Evolutionary conservation across 352 stramenopile species (phyloP).

Genomic region (Pythium diclinum): DNA sequence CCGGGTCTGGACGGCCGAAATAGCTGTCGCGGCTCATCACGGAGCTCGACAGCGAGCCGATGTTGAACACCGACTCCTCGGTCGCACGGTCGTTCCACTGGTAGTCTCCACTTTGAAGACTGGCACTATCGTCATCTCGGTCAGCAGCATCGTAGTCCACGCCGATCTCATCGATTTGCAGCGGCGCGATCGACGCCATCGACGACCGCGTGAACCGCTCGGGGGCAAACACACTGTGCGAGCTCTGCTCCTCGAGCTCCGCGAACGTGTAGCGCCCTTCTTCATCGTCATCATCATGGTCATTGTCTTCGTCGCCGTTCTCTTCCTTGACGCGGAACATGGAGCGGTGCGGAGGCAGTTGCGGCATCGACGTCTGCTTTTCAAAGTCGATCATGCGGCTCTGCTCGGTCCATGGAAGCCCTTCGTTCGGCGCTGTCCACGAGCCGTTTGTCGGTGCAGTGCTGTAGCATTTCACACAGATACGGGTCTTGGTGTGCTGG

Average conservation of each 20-base stretch:
- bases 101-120: conserved; percentile 20
- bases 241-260: conserved; percentile 28
- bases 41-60: conserved; percentile 22
- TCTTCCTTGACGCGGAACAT: conserved; percentile 20
- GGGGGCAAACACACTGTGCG: conserved; percentile 26
- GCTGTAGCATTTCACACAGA: conserved; percentile 57
- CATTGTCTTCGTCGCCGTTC: neutral
- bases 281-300: conserved; percentile 12
- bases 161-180: conserved; percentile 24
- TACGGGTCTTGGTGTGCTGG: conserved; percentile 44
- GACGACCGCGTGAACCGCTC: conserved; percentile 27
- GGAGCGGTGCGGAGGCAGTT: conserved; percentile 8
- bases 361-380: conserved; percentile 14
- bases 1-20: conserved; percentile 17
- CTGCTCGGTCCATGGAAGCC: conserved; percentile 24
- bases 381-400: conserved; percentile 14
- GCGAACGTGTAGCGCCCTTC: conserved; percentile 27
- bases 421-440: conserved; percentile 17
- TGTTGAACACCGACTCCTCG: conserved; percentile 25
- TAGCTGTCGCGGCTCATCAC: conserved; percentile 25
- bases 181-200: conserved; percentile 19
- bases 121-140: conserved; percentile 10
- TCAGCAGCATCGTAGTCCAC: conserved; percentile 9
- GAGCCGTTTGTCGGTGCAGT: conserved; percentile 25
- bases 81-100: conserved; percentile 16